phyloP scores from a whole-genome alignment of 495 filamentous ascomycete genomes.

The Neurospora hispaniola region DNA sequence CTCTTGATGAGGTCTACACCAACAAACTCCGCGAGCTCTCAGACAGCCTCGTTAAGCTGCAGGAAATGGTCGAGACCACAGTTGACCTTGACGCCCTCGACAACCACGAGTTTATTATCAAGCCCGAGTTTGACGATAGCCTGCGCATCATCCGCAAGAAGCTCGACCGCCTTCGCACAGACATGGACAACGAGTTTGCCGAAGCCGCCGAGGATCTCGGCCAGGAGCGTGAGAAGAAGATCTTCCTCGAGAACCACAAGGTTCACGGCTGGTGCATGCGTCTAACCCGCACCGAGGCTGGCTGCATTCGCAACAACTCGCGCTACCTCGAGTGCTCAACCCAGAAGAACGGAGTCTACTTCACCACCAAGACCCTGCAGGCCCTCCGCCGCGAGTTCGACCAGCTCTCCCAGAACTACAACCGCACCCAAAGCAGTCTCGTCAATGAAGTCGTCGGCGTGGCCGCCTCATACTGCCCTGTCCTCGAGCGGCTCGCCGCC shows the following conservation, averaged over 20 bases:
- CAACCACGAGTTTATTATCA: slow-evolving; percentile 97
- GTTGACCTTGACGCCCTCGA: slow-evolving; percentile 93
- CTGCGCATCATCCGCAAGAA: slow-evolving; percentile 80
- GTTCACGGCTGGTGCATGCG: slow-evolving; percentile 97
- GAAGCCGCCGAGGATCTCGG: slow-evolving; percentile 70
- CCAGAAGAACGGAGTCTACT: slow-evolving; percentile 98
- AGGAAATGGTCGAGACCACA: slow-evolving; percentile 98
- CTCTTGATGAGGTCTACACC: slow-evolving; percentile 81
- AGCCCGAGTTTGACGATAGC: slow-evolving; percentile 91
- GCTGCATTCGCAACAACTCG: slow-evolving; percentile 83
- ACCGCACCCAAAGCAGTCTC: slow-evolving; percentile 83
- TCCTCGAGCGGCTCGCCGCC: slow-evolving; percentile 80
- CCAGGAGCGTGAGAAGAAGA: slow-evolving; percentile 94
- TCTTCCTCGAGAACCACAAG: slow-evolving; percentile 93
- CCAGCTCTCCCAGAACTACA: slow-evolving; percentile 90
- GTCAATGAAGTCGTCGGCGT: slow-evolving; percentile 90
- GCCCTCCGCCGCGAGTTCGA: slow-evolving; percentile 81
- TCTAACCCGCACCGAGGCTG: slow-evolving; percentile 80
- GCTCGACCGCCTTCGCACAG: slow-evolving; percentile 70
- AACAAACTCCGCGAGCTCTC: slow-evolving; percentile 65
- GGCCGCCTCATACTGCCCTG: slow-evolving; percentile 87
- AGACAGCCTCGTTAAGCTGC: slow-evolving; percentile 72
- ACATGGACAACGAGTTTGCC: slow-evolving; percentile 77
- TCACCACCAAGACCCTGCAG: slow-evolving; percentile 82
- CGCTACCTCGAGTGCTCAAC: slow-evolving; percentile 93